Base-by-base conservation (phyloP, 139 green algal genomes). In the Chlorella sp. region DNA sequence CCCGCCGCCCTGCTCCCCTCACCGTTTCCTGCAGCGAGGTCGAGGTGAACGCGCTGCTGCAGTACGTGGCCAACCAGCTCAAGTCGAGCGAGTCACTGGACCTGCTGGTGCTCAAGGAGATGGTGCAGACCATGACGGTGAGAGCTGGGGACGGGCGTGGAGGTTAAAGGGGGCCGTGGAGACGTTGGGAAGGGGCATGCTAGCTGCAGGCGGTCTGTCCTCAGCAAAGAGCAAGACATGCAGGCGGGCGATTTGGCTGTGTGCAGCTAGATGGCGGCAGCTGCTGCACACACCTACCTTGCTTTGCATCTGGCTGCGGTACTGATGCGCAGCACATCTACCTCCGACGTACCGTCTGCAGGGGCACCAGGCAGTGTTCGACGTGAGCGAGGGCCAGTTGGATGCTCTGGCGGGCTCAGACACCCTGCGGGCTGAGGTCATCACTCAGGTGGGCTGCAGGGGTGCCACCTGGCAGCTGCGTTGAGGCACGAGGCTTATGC, bases 61-160 rank as follows among this genome's bases (percentile, higher is more conserved):
- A 93, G 77, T 95, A 96, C 83, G 65, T 98, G 74, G 79, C 90
- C 79, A 95, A 96, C 81, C 91, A 91, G 75, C 90, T 98, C 56
- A 94, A 94, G 65, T 44, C 43, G 1, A 85, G 85, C 30, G 89
- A 97, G 82, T 76, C 64, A 14, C 89, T 94, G 67, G 94, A 97
- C 82, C 89, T 97, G 86, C 76, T 97, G 80, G 85, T 97, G 62
- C 92, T 95, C 41, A 87, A 89, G 85, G 88, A 93, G 73, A 87
- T 94, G 30, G 82, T 97, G 40, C 43, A 80, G 41, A 85, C 87
- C 8, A 94, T 95, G 91, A 94, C 91, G 86, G 86, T 73, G 77
- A 32, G 77, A 72, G 77, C 48, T 22, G 8, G 20, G 69, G 3
- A 11, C 24, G 73, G 51, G 32, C 41, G 5, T 40, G 1, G 70